phyloP scores from a whole-genome alignment of 306 rosid genomes.

The Trifolium fragiferum region DNA sequence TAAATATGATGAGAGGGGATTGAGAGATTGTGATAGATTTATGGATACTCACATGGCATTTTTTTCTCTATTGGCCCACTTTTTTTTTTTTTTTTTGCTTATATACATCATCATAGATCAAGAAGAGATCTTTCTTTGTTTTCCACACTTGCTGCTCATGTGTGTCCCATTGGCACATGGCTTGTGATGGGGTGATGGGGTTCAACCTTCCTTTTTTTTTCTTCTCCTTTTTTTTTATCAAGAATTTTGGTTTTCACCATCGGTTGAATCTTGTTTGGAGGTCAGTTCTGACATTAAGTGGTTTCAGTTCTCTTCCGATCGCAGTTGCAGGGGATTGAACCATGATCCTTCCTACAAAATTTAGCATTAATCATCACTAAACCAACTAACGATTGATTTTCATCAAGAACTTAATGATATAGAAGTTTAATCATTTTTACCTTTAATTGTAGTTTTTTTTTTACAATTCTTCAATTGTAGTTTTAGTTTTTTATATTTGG shows the following conservation, averaged over 20 bases:
- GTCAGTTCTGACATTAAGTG: too few relatives aligned
- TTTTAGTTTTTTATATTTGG: too few relatives aligned
- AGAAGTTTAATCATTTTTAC: background rate
- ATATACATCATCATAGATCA: background rate
- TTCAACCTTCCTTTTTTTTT: constrained; percentile 20
- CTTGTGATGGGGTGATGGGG: constrained; percentile 17
- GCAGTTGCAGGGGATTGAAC: too few relatives aligned
- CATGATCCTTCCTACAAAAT: too few relatives aligned
- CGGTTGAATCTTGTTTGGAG: too few relatives aligned
- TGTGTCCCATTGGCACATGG: constrained; percentile 45
- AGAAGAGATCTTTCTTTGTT: constrained; percentile 14
- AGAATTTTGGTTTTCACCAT: background rate
- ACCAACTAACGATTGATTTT: too few relatives aligned
- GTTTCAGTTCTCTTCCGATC: too few relatives aligned
- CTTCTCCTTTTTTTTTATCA: background rate
- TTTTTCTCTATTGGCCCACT: constrained; percentile 3
- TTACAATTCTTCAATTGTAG: too few relatives aligned
- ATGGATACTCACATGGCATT: constrained; percentile 35
- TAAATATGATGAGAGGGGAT: background rate
- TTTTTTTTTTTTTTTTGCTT: too few relatives aligned
- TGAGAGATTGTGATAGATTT: background rate
- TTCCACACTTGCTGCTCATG: constrained; percentile 12
- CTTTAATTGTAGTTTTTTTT: too few relatives aligned
- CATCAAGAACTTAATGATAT: too few relatives aligned
- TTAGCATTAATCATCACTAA: too few relatives aligned